Base-by-base conservation (phyloP, 2,329 filamentous ascomycete species). In the Periconia macrospinosa region DNA sequence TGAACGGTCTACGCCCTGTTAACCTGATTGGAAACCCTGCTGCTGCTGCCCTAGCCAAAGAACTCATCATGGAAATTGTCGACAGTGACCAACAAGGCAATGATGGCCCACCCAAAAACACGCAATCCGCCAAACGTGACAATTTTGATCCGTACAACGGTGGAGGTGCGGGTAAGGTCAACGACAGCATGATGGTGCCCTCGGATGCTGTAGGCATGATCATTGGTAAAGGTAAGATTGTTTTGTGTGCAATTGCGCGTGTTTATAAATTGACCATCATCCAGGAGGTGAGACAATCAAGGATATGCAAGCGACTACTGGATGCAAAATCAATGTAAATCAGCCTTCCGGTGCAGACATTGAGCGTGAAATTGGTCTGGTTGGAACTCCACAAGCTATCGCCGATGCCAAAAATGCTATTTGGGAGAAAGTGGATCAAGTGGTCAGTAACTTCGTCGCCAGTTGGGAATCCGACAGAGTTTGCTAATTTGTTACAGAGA, bases 161-260 rank as follows among this genome's bases (percentile, higher is more conserved):
- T 51, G 77, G 74, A 52, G 76, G 74, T 54, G 75, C 74, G 35
- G 68, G 67, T 55, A 93, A 92, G 78, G 83, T 89, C 65, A 92
- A 88, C 66, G 91, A 96, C 67, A 87, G 86, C 41, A 91, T 96
- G 58, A 87, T 86, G 62, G 91, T 96, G 10, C 92, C 92, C 13
- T 93, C 91, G 19, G 92, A 96, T 71, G 89, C 92, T 6, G 92
- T 96, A 50, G 92, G 92, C 56, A 96, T 96, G 92, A 96, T 96
- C 60, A 96, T 96, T 56, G 92, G 92, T 60, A 96, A 96, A 79
- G 90, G 80, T 81, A 64, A 55, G 56, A 48, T 13, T 41, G 33
- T 13, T 56, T 30, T n/a, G 15, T 41, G 20, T 50, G 30, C 20
- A 23, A 30, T 23, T 9, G 11, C 11, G 11, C 11, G 33, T 27